Conservation (phyloP, 176 grass and related monocot genomes). For the Raddia distichophylla region DNA sequence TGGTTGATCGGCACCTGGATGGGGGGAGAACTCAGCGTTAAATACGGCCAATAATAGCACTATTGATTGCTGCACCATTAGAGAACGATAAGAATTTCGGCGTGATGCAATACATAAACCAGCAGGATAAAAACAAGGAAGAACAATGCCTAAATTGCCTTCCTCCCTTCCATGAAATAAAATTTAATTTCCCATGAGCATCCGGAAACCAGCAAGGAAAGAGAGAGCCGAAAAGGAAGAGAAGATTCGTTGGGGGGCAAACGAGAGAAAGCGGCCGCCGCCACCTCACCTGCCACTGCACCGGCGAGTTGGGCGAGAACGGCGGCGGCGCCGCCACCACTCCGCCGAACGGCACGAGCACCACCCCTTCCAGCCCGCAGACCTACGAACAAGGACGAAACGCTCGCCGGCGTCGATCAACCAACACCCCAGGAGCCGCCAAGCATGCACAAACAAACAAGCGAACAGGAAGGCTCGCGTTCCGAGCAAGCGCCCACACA, state of each 20-base stretch:
- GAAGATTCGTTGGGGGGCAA: background rate
- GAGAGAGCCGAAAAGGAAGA: background rate
- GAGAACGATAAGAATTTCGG: background rate
- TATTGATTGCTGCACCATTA: conserved; percentile 5
- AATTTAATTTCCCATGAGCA: background rate
- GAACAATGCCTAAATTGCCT: background rate
- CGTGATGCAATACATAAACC: background rate
- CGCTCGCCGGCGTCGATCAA: background rate
- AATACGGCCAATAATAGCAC: background rate
- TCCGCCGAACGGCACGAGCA: background rate
- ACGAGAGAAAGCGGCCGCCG: background rate
- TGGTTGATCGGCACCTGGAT: conserved; percentile 4
- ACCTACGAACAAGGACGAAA: conserved; percentile 6
- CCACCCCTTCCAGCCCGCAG: conserved; percentile 13
- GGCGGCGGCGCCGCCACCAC: background rate
- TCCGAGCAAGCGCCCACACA: background rate
- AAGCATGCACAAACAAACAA: background rate
- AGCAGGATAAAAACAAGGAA: background rate
- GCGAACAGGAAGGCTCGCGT: background rate
- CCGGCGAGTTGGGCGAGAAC: conserved; percentile 3
- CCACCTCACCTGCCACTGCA: conserved; percentile 42
- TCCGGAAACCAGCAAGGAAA: background rate
- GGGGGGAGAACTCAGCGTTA: background rate
- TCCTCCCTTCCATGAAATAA: background rate
- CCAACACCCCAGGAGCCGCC: background rate